These are phyloP conservation scores for Gardenia jasminoides DNA, from an alignment of 257 asterid species.

Conservation along the genomic window DNA sequence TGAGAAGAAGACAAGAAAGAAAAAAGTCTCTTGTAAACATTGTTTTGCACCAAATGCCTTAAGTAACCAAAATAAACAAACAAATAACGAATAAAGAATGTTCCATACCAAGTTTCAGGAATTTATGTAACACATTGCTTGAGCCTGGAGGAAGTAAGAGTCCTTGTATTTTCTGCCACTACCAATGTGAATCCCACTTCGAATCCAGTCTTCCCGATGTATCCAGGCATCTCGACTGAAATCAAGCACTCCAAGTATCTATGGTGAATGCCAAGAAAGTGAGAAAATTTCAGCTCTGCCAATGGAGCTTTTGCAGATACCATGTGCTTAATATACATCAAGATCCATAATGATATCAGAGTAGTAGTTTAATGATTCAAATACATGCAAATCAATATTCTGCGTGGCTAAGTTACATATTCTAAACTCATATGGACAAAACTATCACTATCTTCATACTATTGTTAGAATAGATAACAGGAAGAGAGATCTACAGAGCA, in stretches of 20 bases:
- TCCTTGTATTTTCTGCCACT: conserved; percentile 91
- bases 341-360: neutral
- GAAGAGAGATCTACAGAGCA: neutral
- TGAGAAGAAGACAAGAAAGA: neutral
- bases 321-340: neutral
- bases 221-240: conserved; percentile 89
- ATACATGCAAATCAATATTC: neutral
- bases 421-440: neutral
- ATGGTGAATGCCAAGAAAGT: conserved; percentile 13
- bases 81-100: neutral
- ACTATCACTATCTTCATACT: neutral
- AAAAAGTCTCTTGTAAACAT: neutral
- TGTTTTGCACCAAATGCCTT: neutral
- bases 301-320: neutral
- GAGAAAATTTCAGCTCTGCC: neutral
- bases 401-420: neutral
- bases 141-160: conserved; percentile 89
- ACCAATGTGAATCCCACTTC: conserved; percentile 67
- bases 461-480: neutral
- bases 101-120: conserved; percentile 29
- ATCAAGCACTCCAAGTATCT: conserved; percentile 88
- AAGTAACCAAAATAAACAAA: neutral
- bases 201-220: conserved; percentile 89
- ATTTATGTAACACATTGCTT: conserved; percentile 73
- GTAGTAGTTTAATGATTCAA: neutral